phyloP scores from a whole-genome alignment of 345 rosid genomes.

The Pistacia atlantica region DNA sequence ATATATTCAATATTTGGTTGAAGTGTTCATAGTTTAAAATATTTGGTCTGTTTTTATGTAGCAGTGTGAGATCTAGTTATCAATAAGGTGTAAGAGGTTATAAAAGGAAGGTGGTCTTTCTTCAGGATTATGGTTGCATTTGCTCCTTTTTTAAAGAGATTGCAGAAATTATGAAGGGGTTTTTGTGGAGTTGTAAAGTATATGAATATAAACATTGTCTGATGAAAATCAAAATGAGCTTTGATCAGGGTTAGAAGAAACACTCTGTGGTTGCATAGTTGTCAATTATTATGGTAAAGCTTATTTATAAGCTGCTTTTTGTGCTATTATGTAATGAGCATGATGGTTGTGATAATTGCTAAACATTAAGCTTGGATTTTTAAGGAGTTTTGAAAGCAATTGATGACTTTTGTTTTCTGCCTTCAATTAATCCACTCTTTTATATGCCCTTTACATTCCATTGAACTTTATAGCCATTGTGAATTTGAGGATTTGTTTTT shows the following conservation, averaged over 20 bases:
- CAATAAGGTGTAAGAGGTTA: not conserved
- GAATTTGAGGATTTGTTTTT: not conserved
- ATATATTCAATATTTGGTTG: not conserved
- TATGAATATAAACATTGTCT: not conserved
- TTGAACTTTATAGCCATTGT: not conserved
- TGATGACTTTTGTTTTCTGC: not conserved
- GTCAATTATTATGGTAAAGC: not conserved
- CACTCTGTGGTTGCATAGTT: not conserved
- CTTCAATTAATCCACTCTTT: not conserved
- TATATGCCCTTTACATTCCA: not conserved
- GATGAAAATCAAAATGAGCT: not conserved
- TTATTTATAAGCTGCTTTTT: not conserved
- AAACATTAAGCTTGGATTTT: not conserved
- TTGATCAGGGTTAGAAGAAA: not conserved
- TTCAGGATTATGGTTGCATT: not conserved
- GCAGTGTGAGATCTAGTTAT: not conserved
- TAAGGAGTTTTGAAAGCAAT: not conserved
- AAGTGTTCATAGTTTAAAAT: not conserved
- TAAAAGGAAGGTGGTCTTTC: not conserved
- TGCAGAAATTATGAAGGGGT: not conserved
- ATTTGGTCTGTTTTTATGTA: not conserved
- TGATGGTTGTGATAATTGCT: conserved; percentile 1
- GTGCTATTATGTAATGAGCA: not conserved
- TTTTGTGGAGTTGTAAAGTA: not conserved
- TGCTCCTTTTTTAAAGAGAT: not conserved